Conservation (phyloP, 345 rosid genomes). For the Passiflora organensis region DNA sequence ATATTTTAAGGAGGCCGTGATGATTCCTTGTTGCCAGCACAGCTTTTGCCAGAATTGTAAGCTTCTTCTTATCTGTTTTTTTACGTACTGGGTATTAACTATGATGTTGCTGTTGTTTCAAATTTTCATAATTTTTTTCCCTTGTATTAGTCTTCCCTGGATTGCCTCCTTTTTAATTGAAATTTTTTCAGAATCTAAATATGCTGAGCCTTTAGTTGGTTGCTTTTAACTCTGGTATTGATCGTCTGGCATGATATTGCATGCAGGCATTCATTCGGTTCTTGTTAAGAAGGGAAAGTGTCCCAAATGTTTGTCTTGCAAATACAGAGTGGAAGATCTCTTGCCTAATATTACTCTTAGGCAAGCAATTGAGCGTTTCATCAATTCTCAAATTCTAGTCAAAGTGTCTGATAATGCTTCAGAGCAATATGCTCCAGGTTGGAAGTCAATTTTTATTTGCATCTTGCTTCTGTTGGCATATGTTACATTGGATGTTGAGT, state of each 20-base stretch:
- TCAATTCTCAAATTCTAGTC: constrained; percentile 27
- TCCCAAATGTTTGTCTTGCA: constrained; percentile 42
- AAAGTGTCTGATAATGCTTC: constrained; percentile 25
- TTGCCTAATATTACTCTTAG: constrained; percentile 50
- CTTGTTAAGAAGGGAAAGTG: constrained; percentile 41
- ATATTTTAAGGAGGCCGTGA: constrained; percentile 43
- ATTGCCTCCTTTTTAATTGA: background rate
- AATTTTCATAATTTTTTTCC: background rate
- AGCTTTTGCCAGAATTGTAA: constrained; percentile 53
- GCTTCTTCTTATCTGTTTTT: constrained; percentile 8
- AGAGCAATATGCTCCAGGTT: constrained; percentile 38
- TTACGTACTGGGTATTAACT: no score
- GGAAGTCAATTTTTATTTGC: background rate
- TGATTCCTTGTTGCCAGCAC: constrained; percentile 60
- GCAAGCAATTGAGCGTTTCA: constrained; percentile 39
- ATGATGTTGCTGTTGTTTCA: background rate
- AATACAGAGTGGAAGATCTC: constrained; percentile 35
- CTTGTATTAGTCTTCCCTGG: background rate
- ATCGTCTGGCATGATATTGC: constrained; percentile 4
- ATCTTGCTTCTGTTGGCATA: background rate
- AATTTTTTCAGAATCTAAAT: background rate
- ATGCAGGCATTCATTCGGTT: constrained; percentile 33
- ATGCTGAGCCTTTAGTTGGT: no score
- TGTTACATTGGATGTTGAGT: background rate
- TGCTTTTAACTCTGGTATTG: no score